phyloP scores from a whole-genome alignment of 1,284 basidiomycete species.

The Vanrija sp. region DNA sequence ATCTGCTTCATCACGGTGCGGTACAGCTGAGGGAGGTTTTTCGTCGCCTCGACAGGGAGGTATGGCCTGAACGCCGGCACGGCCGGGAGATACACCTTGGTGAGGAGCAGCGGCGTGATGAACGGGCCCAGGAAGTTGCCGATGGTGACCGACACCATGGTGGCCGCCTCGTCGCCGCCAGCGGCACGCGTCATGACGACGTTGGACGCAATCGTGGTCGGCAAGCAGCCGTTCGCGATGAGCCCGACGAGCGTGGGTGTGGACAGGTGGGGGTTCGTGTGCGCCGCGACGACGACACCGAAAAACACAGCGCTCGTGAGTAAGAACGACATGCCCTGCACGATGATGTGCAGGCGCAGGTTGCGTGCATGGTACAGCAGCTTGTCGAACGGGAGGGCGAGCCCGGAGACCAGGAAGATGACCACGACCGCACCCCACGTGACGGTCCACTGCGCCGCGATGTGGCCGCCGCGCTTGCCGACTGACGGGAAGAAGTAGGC shows the following conservation, averaged over 20 bases:
- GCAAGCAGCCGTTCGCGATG: conserved; percentile 27
- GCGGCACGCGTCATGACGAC: conserved; percentile 43
- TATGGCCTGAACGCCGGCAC: conserved; percentile 6
- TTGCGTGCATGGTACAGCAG: conserved; percentile 22
- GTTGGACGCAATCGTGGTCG: conserved; percentile 35
- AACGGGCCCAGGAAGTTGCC: conserved; percentile 37
- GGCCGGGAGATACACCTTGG: conserved; percentile 16
- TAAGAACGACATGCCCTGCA: conserved; percentile 21
- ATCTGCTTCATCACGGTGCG: conserved; percentile 35
- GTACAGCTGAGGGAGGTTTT: conserved; percentile 33
- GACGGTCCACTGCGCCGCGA: conserved; percentile 27
- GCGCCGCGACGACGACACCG: conserved; percentile 3
- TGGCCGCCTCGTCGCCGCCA: conserved; percentile 33
- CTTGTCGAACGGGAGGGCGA: conserved; percentile 31
- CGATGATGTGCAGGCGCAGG: conserved; percentile 32
- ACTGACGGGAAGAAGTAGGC: conserved; percentile 31
- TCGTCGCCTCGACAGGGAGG: conserved; percentile 9
- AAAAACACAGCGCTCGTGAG: conserved; percentile 22
- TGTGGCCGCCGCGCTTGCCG: conserved; percentile 24
- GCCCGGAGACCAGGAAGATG: conserved; percentile 44
- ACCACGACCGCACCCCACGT: conserved; percentile 39
- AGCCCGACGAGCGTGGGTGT: conserved; percentile 4
- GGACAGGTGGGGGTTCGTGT: too few relatives aligned
- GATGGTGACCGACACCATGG: conserved; percentile 29
- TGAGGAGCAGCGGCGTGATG: conserved; percentile 18